Conservation (phyloP, 306 rosid species). For the Nissolia schottii region DNA sequence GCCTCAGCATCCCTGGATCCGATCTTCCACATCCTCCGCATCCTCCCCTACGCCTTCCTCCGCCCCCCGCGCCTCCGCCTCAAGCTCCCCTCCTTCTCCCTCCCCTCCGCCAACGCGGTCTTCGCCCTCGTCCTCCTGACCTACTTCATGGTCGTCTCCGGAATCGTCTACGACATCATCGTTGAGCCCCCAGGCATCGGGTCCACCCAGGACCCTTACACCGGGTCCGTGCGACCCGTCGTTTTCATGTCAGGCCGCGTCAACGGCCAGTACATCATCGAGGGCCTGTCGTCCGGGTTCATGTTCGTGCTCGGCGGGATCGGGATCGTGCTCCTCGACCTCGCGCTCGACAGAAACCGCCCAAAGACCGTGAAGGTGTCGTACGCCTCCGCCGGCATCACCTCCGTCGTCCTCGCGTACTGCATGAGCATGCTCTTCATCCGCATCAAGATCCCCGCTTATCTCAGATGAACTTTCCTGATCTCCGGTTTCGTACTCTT, state of each 20-base stretch:
- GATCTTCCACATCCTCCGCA: conserved; percentile 23
- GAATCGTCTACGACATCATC: conserved; percentile 89
- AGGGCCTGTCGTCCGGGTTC: conserved; percentile 85
- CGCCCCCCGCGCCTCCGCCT: conserved; percentile 37
- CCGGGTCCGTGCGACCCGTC: conserved; percentile 87
- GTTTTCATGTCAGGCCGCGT: conserved; percentile 86
- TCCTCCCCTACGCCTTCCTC: conserved; percentile 69
- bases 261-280: conserved; percentile 90
- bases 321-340: conserved; percentile 73
- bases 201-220: conserved; percentile 68
- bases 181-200: conserved; percentile 98
- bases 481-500: not conserved
- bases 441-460: conserved; percentile 92
- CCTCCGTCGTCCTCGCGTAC: conserved; percentile 60
- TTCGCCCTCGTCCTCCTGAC: conserved; percentile 77
- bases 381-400: conserved; percentile 73
- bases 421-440: conserved; percentile 92
- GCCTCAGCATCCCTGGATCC: conserved; percentile 30
- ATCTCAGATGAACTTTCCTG: conserved; percentile 46
- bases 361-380: conserved; percentile 69
- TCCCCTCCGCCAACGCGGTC: conserved; percentile 29
- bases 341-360: conserved; percentile 78
- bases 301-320: conserved; percentile 92
- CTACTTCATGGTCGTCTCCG: conserved; percentile 95
- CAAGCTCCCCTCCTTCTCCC: conserved; percentile 32